phyloP scores from a whole-genome alignment of 2,329 filamentous ascomycete species.

The Tolypocladium endophyticum region DNA sequence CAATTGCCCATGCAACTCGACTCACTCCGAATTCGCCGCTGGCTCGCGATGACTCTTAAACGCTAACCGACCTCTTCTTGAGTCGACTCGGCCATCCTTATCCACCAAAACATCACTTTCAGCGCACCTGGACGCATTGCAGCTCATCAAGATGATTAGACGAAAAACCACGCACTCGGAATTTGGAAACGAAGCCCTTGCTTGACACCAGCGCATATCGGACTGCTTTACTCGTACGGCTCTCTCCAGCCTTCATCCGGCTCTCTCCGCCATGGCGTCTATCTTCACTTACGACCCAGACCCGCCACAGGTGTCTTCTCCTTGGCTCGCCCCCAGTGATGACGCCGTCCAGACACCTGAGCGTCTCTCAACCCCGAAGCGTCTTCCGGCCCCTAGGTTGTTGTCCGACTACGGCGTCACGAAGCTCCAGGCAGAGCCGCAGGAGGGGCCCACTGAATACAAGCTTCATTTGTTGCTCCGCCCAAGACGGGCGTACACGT shows the following conservation, averaged over 20 bases:
- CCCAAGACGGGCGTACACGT: conserved; percentile 62
- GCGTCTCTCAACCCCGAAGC: conserved; percentile 12
- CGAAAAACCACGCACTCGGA: neutral
- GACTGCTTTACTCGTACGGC: neutral
- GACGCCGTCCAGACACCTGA: conserved; percentile 22
- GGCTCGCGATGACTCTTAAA: neutral
- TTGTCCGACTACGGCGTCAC: conserved; percentile 56
- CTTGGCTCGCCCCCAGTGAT: conserved; percentile 61
- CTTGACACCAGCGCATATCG: neutral
- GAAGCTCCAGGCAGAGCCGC: conserved; percentile 79
- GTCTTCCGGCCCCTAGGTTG: conserved; percentile 22
- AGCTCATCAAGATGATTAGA: neutral
- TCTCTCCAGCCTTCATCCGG: neutral
- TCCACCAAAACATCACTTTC: neutral
- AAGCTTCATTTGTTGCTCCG: conserved; percentile 85
- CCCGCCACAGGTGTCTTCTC: conserved; percentile 77
- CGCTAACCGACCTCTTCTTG: neutral
- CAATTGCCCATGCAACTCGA: neutral
- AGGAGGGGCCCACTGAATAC: conserved; percentile 92
- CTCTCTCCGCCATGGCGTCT: conserved; percentile 57
- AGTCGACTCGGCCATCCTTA: neutral
- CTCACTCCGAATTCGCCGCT: neutral
- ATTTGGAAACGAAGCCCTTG: neutral
- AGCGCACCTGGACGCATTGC: neutral
- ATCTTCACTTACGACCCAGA: conserved; percentile 93